phyloP scores from a whole-genome alignment of 768 basidiomycete genomes.

The Lactarius pseudohatsudake region DNA sequence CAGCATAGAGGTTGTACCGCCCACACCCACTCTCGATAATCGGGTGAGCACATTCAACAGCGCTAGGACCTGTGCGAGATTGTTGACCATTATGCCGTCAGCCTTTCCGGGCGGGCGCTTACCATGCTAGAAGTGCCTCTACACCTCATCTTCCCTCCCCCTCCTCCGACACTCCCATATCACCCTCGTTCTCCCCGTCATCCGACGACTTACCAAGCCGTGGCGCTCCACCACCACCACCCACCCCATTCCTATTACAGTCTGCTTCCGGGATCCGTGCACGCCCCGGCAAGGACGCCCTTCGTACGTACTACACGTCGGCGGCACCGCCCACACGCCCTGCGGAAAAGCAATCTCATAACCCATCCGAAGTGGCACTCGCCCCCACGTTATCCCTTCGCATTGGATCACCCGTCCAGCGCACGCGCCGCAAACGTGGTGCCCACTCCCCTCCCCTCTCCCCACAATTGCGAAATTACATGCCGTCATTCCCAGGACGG shows the following conservation, averaged over 20 bases:
- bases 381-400: background rate
- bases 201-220: background rate
- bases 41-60: constrained; percentile 9
- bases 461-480: constrained; percentile 9
- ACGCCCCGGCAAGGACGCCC: background rate
- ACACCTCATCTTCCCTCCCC: constrained; percentile 8
- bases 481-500: constrained; percentile 12
- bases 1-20: constrained; percentile 25
- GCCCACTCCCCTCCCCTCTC: background rate
- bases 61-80: background rate
- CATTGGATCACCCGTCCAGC: background rate
- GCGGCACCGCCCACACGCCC: constrained; percentile 9
- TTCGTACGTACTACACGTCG: background rate
- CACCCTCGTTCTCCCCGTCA: constrained; percentile 10
- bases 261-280: background rate
- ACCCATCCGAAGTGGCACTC: background rate
- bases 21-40: constrained; percentile 1
- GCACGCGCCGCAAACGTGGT: background rate
- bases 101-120: background rate
- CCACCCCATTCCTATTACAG: background rate
- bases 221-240: background rate
- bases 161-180: background rate
- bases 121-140: constrained; percentile 18
- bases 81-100: background rate
- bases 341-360: background rate